Evolutionary conservation across 768 basidiomycete genomes (phyloP), one percentile per base, ranked within the genome.

Genomic region (Mycena pura): DNA sequence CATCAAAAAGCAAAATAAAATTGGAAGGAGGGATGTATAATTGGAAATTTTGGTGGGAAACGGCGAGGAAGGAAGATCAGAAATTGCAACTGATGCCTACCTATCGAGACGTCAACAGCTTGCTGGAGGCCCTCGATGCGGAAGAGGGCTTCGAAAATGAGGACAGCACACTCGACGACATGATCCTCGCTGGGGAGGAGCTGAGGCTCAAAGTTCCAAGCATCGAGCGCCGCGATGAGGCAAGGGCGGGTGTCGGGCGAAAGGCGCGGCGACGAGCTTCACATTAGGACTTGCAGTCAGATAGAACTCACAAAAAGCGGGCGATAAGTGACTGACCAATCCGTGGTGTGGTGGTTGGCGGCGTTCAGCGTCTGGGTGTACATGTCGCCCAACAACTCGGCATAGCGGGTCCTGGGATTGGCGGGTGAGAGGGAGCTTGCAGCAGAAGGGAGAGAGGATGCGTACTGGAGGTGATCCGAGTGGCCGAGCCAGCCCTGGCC

Each of bases 201-300:
- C 74, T 92, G 89, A 5, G 96, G 95, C 70, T 97, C 91, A 72
- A 98, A 99, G 64, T 90, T 79, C 96, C 96, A 99, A 13, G 80
- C 82, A 58, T 90, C 87, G 14, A 97, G 81, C 0, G 81, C 78
- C 21, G 76, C 72, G 66, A 96, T 89, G 47, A 97, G 83, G 24
- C 85, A 80, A 21, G 73, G 71, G 61, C 93, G 85, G 29, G 81
- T 84, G 19, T 78, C 77, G 34, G 73, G 71, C 28, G 84, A 74
- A 24, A 84, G 76, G 58, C 82, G 74, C 40, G 83, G 74, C 21
- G 84, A 82, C 15, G 81, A 79, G 48, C 83, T 86, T 60, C 14
- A 47, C 44, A 29, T 24, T 19, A 7, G n/a, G n/a, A 51, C 8
- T 29, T 32, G 40, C 36, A 43, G 27, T 32, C 34, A 19, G n/a